phyloP scores from a whole-genome alignment of 352 stramenopile species.

The Globisporangium irregulare region DNA sequence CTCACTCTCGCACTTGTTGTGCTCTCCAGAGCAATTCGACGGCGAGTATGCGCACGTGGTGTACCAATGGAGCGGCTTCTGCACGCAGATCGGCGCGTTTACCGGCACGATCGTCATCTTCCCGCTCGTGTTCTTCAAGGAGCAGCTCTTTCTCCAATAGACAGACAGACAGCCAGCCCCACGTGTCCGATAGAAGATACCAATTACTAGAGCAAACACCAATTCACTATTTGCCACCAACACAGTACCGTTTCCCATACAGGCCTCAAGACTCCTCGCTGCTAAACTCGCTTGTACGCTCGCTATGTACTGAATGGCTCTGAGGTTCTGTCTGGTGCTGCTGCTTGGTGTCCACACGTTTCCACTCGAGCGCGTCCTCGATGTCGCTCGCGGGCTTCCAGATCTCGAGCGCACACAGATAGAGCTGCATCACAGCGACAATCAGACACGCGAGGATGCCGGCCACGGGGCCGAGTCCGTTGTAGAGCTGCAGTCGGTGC shows the following conservation, averaged over 20 bases:
- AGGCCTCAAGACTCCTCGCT: neutral
- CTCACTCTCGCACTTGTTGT: neutral
- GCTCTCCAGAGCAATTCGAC: constrained; percentile 25
- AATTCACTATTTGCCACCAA: neutral
- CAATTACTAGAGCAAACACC: neutral
- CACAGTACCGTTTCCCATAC: neutral
- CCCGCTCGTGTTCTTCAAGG: constrained; percentile 59
- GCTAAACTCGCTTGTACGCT: neutral
- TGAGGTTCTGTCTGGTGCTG: neutral
- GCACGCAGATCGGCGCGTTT: constrained; percentile 63
- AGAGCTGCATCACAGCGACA: constrained; percentile 58
- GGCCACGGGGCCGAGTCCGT: constrained; percentile 65
- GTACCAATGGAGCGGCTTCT: constrained; percentile 73
- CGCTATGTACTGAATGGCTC: neutral
- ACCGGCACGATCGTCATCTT: constrained; percentile 58
- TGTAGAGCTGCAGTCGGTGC: constrained; percentile 58
- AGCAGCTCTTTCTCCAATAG: constrained; percentile 38
- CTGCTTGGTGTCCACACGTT: neutral
- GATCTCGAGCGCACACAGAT: constrained; percentile 50
- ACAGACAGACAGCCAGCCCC: neutral
- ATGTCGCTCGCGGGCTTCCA: constrained; percentile 57
- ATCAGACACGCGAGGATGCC: constrained; percentile 64
- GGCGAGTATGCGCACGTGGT: constrained; percentile 34
- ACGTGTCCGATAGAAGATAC: neutral
- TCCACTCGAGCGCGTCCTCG: constrained; percentile 59